Conservation (phyloP, 257 asterid genomes). For the Salvia miltiorrhiza region DNA sequence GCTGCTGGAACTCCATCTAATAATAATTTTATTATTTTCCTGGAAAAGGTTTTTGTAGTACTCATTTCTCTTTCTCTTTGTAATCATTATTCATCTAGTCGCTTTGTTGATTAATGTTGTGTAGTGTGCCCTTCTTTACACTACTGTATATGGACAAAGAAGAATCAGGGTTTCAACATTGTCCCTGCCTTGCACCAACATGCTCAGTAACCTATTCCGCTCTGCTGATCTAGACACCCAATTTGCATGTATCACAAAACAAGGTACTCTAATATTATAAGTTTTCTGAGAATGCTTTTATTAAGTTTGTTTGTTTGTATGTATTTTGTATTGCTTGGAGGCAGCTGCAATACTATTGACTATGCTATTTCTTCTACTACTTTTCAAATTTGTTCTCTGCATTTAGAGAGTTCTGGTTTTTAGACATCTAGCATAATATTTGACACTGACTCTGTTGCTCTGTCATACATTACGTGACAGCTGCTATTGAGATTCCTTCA, state of each 20-base stretch:
- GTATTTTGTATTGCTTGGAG: neutral
- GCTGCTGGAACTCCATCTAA: conserved; percentile 2
- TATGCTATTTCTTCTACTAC: conserved; percentile 4
- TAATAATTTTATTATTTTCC: neutral
- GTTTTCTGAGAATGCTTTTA: conserved; percentile 10
- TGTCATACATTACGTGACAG: conserved; percentile 41
- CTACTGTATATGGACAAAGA: conserved; percentile 92
- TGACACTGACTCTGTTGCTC: conserved; percentile 23
- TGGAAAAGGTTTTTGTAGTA: neutral
- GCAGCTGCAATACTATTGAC: conserved; percentile 11
- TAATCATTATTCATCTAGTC: conserved; percentile 16
- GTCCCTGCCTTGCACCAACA: conserved; percentile 87
- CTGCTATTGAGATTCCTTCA: conserved; percentile 83
- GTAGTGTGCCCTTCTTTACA: conserved; percentile 97
- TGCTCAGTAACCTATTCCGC: conserved; percentile 92
- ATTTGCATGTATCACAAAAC: conserved; percentile 80
- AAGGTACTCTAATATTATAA: conserved; percentile 46
- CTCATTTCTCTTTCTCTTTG: neutral
- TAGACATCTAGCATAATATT: conserved; percentile 9
- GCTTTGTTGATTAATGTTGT: conserved; percentile 24
- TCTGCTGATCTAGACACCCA: conserved; percentile 96
- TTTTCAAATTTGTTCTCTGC: neutral
- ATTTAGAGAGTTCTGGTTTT: neutral
- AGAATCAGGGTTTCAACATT: conserved; percentile 94
- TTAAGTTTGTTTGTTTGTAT: neutral